A percentile compares a stretch with the other conserved stretches of the same genome.
Evolutionary conservation across 495 filamentous ascomycete genomes (phyloP).

Genomic region (Penicillium flavigenum): DNA sequence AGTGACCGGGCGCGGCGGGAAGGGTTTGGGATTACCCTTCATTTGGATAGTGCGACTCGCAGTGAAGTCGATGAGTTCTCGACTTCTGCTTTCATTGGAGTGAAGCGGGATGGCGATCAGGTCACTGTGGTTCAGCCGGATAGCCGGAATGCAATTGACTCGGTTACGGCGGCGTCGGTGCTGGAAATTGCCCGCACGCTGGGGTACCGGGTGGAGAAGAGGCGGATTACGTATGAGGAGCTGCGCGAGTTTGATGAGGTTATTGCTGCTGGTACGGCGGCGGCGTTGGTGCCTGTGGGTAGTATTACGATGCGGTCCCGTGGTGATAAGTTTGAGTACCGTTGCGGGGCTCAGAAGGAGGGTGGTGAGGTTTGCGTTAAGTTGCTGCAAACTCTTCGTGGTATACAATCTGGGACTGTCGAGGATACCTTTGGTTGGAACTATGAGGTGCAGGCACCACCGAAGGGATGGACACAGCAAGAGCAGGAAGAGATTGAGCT

Average conservation of each 20-base stretch:
- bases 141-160: conserved; percentile 77
- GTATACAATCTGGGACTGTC: conserved; percentile 77
- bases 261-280: conserved; percentile 89
- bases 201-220: conserved; percentile 66
- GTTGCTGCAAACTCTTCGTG: conserved; percentile 74
- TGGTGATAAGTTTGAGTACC: conserved; percentile 66
- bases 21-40: conserved; percentile 83
- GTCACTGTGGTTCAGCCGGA: conserved; percentile 76
- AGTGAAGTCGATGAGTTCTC: conserved; percentile 88
- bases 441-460: conserved; percentile 35
- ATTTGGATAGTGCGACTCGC: conserved; percentile 76
- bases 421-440: conserved; percentile 77
- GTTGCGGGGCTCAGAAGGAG: conserved; percentile 59
- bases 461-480: conserved; percentile 34
- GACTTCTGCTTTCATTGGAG: conserved; percentile 81
- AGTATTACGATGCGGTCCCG: conserved; percentile 73
- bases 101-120: conserved; percentile 51
- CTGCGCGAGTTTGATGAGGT: conserved; percentile 76
- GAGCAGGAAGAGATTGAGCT: conserved; percentile 24
- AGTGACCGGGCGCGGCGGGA: conserved; percentile 69
- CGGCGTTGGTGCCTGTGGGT: conserved; percentile 84
- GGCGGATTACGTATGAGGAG: conserved; percentile 64
- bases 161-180: conserved; percentile 72
- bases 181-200: conserved; percentile 64
- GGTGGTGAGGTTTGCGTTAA: conserved; percentile 70